Evolutionary conservation across 177 flowering plant species (phyloP).

Genomic region (Vitis hybrid): DNA sequence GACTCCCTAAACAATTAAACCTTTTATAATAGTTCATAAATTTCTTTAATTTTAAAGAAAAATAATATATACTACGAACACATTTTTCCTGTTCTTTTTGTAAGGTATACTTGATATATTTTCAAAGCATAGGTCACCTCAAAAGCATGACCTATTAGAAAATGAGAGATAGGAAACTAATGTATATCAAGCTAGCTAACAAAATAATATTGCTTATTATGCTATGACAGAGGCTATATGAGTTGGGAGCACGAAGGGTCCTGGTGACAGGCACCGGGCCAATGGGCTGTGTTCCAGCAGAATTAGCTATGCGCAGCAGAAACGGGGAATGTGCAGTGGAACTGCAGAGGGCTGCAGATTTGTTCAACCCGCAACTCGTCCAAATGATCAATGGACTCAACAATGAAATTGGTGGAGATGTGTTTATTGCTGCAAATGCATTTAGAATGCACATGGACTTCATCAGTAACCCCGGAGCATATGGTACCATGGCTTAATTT

Average conservation of each 20-base stretch:
- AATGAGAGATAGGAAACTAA: too few relatives aligned
- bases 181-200: too few relatives aligned
- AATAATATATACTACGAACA: too few relatives aligned
- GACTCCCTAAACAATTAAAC: too few relatives aligned
- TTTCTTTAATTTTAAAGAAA: too few relatives aligned
- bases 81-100: too few relatives aligned
- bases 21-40: too few relatives aligned
- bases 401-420: conserved; percentile 22
- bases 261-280: conserved; percentile 44
- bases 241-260: conserved; percentile 34
- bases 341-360: conserved; percentile 29
- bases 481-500: conserved; percentile 17
- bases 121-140: too few relatives aligned
- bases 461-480: conserved; percentile 23
- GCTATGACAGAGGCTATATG: conserved; percentile 30
- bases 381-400: conserved; percentile 25
- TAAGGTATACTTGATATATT: too few relatives aligned
- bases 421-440: conserved; percentile 31
- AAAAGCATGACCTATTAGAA: too few relatives aligned
- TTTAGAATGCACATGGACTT: conserved; percentile 22
- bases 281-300: conserved; percentile 44
- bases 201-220: not conserved
- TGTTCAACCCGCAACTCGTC: conserved; percentile 34
- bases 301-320: conserved; percentile 26
- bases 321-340: conserved; percentile 33